Percentiles rank a stretch among this genome's conserved stretches.
Conservation (phyloP, 2,329 filamentous ascomycete genomes). For the Xylaria sp. region DNA sequence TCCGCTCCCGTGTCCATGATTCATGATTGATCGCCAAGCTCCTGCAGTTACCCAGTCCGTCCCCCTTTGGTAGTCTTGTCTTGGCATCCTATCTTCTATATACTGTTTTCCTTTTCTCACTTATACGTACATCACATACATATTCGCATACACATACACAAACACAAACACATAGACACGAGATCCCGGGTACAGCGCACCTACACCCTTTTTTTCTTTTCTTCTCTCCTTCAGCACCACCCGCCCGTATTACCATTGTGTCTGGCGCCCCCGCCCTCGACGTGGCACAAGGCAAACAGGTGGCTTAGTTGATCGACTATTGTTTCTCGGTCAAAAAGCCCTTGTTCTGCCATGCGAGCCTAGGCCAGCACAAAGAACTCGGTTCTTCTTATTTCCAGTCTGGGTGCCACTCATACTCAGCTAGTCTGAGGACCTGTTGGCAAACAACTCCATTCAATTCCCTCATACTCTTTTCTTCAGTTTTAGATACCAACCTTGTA, state of each 20-base stretch:
- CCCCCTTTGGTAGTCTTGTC: slow-evolving; percentile 12
- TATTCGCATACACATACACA: not conserved
- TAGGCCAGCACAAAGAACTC: slow-evolving; percentile 41
- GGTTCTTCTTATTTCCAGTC: slow-evolving; percentile 43
- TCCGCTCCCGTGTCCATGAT: slow-evolving; percentile 22
- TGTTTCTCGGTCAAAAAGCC: slow-evolving; percentile 36
- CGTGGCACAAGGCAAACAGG: slow-evolving; percentile 15
- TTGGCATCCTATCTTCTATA: slow-evolving; percentile 28
- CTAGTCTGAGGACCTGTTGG: slow-evolving; percentile 13
- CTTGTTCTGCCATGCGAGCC: slow-evolving; percentile 35
- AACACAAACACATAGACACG: not conserved
- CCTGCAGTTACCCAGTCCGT: slow-evolving; percentile 10
- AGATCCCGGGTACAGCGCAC: slow-evolving; percentile 4
- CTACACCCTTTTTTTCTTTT: slow-evolving; percentile 2
- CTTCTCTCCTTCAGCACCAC: slow-evolving; percentile 26
- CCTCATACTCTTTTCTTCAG: slow-evolving; percentile 15
- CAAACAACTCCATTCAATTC: slow-evolving; percentile 31
- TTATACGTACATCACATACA: not conserved
- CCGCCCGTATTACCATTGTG: slow-evolving; percentile 30
- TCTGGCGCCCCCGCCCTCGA: slow-evolving; percentile 17
- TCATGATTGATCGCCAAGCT: slow-evolving; percentile 32
- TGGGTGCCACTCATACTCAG: slow-evolving; percentile 19
- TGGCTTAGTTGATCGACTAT: slow-evolving; percentile 33
- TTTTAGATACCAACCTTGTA: slow-evolving; percentile 15
- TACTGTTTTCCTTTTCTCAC: slow-evolving; percentile 9